Percentiles rank a stretch among this genome's conserved stretches.
Conservation (phyloP, 768 basidiomycete genomes). For the Amanita exitialis region DNA sequence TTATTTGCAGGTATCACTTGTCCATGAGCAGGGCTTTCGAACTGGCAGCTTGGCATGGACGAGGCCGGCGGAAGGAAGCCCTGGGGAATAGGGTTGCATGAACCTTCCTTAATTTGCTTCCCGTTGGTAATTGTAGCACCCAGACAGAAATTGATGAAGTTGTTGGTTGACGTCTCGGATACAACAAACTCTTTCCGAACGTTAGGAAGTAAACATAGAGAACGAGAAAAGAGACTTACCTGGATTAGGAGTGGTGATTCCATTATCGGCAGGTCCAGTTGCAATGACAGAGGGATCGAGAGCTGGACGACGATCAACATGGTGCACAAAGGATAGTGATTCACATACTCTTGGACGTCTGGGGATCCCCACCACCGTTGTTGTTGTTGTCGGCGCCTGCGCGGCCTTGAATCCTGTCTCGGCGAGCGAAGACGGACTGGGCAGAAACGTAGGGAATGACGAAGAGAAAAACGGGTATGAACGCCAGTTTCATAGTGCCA, state of each 20-base stretch:
- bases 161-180: conserved; percentile 44
- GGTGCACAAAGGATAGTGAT: not conserved
- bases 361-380: no score
- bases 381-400: conserved; percentile 2
- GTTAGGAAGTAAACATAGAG: conserved; percentile 11
- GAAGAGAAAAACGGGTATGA: conserved; percentile 27
- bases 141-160: conserved; percentile 48
- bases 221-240: conserved; percentile 15
- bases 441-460: conserved; percentile 25
- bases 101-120: conserved; percentile 34
- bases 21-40: conserved; percentile 30
- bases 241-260: conserved; percentile 28
- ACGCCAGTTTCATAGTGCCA: conserved; percentile 41
- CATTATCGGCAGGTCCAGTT: conserved; percentile 37
- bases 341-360: conserved; percentile 30
- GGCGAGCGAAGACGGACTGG: conserved; percentile 1
- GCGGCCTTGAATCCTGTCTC: conserved; percentile 6
- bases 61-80: conserved; percentile 35
- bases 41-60: conserved; percentile 36
- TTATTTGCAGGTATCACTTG: conserved; percentile 30
- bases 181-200: conserved; percentile 29
- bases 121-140: conserved; percentile 35
- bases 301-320: conserved; percentile 19
- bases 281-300: conserved; percentile 45
- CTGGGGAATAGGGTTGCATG: conserved; percentile 48